Evolutionary conservation across 1,284 basidiomycete genomes (phyloP).

Genomic region (Sutorius eximius): DNA sequence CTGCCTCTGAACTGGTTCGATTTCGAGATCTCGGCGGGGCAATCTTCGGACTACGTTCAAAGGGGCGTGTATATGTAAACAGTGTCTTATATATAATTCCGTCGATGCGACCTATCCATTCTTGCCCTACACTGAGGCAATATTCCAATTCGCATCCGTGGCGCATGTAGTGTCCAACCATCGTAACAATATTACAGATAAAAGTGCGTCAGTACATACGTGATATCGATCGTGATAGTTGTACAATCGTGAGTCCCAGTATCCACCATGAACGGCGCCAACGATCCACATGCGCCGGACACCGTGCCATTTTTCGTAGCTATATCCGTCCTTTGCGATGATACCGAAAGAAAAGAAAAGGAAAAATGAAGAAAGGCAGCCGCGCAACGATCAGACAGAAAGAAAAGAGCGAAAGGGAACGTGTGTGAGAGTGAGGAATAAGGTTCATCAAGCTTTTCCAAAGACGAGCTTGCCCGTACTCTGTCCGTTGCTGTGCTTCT

Average conservation of each 20-base stretch:
- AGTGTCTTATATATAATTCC: background rate
- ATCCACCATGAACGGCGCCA: slow-evolving; percentile 12
- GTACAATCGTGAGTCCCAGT: slow-evolving; percentile 20
- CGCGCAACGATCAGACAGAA: background rate
- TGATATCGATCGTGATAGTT: slow-evolving; percentile 16
- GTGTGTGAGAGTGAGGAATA: background rate
- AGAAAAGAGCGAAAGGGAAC: slow-evolving; percentile 4
- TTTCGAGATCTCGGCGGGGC: background rate
- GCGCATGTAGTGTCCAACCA: background rate
- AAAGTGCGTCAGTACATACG: slow-evolving; percentile 12
- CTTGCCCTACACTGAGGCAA: background rate
- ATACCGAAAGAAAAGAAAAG: background rate
- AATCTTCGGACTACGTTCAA: background rate
- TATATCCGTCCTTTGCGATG: background rate
- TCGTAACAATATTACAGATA: slow-evolving; percentile 17
- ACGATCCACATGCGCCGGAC: slow-evolving; percentile 15
- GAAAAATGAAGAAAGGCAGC: background rate
- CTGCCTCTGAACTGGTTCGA: background rate
- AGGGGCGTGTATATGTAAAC: background rate
- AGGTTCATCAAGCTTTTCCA: slow-evolving; percentile 37
- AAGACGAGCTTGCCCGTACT: slow-evolving; percentile 52
- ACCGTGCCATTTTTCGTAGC: background rate
- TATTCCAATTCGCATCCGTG: background rate
- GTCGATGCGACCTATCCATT: background rate
- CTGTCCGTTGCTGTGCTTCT: slow-evolving; percentile 43